Evolutionary conservation across 306 rosid species (phyloP).

Genomic region (Dryas alaskensis): DNA sequence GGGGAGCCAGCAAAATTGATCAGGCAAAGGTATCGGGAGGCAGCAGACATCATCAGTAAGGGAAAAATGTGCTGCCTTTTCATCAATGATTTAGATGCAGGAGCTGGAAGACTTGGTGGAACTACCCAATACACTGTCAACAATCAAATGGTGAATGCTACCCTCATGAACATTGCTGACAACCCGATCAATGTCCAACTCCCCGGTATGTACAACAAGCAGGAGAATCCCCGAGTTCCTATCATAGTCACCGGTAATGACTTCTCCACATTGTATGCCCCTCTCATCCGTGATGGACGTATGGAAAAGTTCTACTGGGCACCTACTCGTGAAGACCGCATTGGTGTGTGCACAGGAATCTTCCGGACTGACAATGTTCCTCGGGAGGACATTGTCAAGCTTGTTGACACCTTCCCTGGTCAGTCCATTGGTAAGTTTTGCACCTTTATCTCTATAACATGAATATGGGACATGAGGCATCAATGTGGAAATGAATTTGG

Average conservation of each 20-base stretch:
- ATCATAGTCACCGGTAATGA: conserved; percentile 67
- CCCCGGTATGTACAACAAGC: conserved; percentile 78
- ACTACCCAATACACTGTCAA: conserved; percentile 79
- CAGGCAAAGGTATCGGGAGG: conserved; percentile 85
- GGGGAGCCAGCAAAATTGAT: conserved; percentile 92
- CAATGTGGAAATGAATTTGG: neutral
- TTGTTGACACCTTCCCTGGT: conserved; percentile 71
- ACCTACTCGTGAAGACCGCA: conserved; percentile 63
- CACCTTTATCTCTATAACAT: neutral
- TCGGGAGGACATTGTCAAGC: conserved; percentile 46
- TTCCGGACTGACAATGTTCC: conserved; percentile 46
- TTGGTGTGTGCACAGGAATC: conserved; percentile 72
- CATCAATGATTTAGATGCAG: conserved; percentile 80
- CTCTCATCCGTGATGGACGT: conserved; percentile 80
- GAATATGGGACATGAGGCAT: neutral
- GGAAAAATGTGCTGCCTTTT: conserved; percentile 83
- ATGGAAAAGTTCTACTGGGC: conserved; percentile 91
- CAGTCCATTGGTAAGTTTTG: conserved; percentile 61
- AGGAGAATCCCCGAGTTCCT: conserved; percentile 72
- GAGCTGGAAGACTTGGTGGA: conserved; percentile 74
- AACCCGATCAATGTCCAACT: conserved; percentile 76
- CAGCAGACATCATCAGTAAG: conserved; percentile 63
- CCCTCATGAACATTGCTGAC: conserved; percentile 82
- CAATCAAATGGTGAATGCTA: conserved; percentile 82
- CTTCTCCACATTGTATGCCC: conserved; percentile 75